Evolutionary conservation across 495 filamentous ascomycete genomes (phyloP), one percentile per base, ranked within the genome.

Genomic region (Umbilicaria muhlenbergii): DNA sequence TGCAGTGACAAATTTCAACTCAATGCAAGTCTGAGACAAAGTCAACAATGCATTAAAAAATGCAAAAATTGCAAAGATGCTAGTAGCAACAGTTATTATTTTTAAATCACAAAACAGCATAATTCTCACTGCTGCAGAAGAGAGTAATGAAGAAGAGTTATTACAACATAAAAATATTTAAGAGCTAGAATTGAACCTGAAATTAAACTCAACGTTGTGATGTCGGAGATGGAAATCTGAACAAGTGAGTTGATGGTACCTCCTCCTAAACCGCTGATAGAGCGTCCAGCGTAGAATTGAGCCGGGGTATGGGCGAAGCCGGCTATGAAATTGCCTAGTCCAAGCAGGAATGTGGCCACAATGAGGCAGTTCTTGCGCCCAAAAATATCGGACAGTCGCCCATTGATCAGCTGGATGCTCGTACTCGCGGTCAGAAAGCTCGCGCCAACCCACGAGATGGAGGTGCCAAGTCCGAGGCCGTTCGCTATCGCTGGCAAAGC

Each of bases 191-290:
- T n/a, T n/a, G n/a, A n/a, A n/a, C n/a, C n/a, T n/a, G n/a, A n/a
- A n/a, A n/a, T n/a, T n/a, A n/a, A n/a, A n/a, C n/a, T n/a, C 12
- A 77, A 58, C 10, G 69, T 66, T 2, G 71, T 70, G 1, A 76
- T 64, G 41, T 77, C 74, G 37, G 66, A 71, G 18, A 74, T 68
- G 16, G 76, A 73, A 50, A 69, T 68, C 49, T 24, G 1, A 1
- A 54, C 47, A 11, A 58, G 43, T 1, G 48, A 41, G 34, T 47
- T 58, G 28, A 58, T 44, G 2, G 35, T 45, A 14, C 54, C 53
- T 28, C 32, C 49, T 7, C 51, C 54, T 3, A 58, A 8, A 3
- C 56, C 54, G 21, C 34, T 43, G 11, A 58, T 15, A 12, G 46
- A 48, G 16, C 56, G 41, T 11, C 41, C 36, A 2, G 40, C 43